Conservation (phyloP, 305 asterid species). For the Coffea humblotiana region DNA sequence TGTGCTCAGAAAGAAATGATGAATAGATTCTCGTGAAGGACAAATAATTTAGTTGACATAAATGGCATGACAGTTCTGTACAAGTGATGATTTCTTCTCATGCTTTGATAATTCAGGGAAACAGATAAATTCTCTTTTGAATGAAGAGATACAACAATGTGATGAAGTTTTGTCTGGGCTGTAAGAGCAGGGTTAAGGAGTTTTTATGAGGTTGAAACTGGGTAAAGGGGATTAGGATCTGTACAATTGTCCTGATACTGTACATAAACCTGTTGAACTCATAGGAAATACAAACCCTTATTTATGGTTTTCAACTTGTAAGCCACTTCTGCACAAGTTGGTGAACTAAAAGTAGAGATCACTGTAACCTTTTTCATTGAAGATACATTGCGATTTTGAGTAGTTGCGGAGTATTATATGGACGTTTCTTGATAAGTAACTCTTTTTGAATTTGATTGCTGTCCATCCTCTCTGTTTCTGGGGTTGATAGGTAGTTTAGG, state of each 20-base stretch:
- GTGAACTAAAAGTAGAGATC: not conserved
- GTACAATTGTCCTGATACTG: not conserved
- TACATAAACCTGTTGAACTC: not conserved
- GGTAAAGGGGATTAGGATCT: not conserved
- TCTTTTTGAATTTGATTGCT: not conserved
- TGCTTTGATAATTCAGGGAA: conserved; percentile 9
- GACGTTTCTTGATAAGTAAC: not conserved
- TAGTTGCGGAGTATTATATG: not conserved
- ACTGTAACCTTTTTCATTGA: not conserved
- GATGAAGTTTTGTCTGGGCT: not conserved
- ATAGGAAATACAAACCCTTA: not conserved
- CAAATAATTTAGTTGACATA: not conserved
- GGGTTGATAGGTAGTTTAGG: not conserved
- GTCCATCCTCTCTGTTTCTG: not conserved
- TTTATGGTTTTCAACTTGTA: not conserved
- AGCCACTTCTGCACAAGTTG: not conserved
- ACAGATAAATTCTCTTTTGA: conserved; percentile 13
- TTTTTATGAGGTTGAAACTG: not conserved
- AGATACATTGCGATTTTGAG: not conserved
- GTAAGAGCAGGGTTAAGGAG: not conserved
- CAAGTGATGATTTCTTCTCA: not conserved
- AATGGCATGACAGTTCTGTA: not conserved
- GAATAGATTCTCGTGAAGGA: not conserved
- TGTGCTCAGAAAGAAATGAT: not conserved
- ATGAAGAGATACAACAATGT: not conserved